Percentiles rank a stretch among this genome's conserved stretches.
Conservation (phyloP, 2,329 filamentous ascomycete species). For the Hansfordia pulvinata region DNA sequence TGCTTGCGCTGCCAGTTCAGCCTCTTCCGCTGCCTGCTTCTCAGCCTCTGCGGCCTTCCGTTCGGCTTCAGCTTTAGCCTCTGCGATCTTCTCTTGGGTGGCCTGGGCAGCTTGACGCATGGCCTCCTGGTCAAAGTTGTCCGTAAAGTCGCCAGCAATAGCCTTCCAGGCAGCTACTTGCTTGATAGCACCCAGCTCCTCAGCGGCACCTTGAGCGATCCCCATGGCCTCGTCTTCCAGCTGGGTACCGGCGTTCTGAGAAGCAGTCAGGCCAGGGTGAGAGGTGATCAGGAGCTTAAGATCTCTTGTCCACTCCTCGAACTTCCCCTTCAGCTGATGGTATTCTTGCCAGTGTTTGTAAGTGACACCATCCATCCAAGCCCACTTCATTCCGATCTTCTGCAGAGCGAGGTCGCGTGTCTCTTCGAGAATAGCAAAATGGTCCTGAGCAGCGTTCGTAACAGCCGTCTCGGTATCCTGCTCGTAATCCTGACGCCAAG, state of each 20-base stretch:
- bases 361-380: constrained; percentile 87
- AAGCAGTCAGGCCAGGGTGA: constrained; percentile 56
- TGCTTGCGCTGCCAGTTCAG: constrained; percentile 6
- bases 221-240: constrained; percentile 71
- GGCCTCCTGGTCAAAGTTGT: constrained; percentile 63
- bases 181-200: constrained; percentile 69
- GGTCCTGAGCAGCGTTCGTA: constrained; percentile 60
- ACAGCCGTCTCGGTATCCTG: constrained; percentile 55
- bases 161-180: constrained; percentile 79
- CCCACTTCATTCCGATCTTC: constrained; percentile 89
- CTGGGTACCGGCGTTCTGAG: constrained; percentile 52
- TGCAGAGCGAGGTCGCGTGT: constrained; percentile 77
- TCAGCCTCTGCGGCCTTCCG: constrained; percentile 5
- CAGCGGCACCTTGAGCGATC: constrained; percentile 63
- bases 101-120: constrained; percentile 43
- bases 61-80: constrained; percentile 11
- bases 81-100: constrained; percentile 18
- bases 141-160: constrained; percentile 54
- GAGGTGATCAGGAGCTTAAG: constrained; percentile 63
- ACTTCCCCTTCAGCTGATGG: constrained; percentile 70
- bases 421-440: constrained; percentile 68
- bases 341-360: constrained; percentile 98
- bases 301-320: constrained; percentile 74
- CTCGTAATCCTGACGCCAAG: constrained; percentile 64
- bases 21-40: constrained; percentile 8